A percentile compares a stretch with the other conserved stretches of the same genome.
phyloP scores from a whole-genome alignment of 352 stramenopile species.

The Globisporangium rhizosaccharum region DNA sequence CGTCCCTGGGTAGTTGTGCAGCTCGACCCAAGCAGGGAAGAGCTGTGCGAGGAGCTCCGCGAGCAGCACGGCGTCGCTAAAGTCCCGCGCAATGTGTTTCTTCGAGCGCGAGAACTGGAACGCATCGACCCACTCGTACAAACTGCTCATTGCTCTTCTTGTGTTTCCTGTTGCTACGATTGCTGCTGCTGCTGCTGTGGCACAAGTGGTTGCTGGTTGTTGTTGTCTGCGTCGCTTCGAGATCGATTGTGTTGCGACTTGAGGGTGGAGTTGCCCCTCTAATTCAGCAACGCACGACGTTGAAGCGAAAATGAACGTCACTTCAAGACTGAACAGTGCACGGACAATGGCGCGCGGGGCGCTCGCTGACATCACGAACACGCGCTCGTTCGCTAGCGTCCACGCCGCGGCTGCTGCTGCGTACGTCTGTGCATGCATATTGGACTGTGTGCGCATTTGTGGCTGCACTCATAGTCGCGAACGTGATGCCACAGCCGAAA shows the following conservation, averaged over 20 bases:
- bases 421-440: neutral
- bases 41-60: constrained; percentile 45
- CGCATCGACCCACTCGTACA: constrained; percentile 35
- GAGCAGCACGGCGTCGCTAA: constrained; percentile 48
- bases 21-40: constrained; percentile 36
- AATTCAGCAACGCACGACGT: neutral
- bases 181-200: neutral
- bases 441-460: neutral
- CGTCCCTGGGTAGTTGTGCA: constrained; percentile 41
- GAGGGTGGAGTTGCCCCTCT: neutral
- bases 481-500: neutral
- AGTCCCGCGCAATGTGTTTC: constrained; percentile 36
- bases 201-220: neutral
- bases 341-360: neutral
- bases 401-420: neutral
- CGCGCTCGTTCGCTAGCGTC: neutral
- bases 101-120: constrained; percentile 40
- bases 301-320: too few relatives aligned
- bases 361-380: constrained; percentile 9
- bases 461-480: neutral
- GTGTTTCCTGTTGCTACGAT: too few relatives aligned
- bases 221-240: neutral
- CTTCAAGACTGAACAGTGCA: too few relatives aligned
- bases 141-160: constrained; percentile 16
- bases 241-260: neutral